A percentile compares a stretch with the other conserved stretches of the same genome.
phyloP scores from a whole-genome alignment of 345 rosid genomes.

The Eucalyptus shirleyi region DNA sequence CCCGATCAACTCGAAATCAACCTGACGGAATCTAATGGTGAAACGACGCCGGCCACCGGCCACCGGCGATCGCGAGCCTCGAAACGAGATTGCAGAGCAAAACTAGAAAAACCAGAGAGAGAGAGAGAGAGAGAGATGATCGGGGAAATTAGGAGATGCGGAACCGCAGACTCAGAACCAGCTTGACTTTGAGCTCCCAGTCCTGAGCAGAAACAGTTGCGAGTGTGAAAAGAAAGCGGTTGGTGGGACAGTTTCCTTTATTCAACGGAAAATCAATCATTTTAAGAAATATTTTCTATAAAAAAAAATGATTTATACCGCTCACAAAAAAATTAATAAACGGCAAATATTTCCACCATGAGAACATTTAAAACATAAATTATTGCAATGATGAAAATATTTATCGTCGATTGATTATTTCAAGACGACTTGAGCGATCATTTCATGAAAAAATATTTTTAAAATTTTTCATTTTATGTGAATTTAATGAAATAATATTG shows the following conservation, averaged over 20 bases:
- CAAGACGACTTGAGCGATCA: too few relatives aligned
- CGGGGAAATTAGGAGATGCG: neutral
- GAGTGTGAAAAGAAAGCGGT: neutral
- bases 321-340: neutral
- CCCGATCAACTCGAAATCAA: neutral
- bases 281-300: neutral
- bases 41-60: neutral
- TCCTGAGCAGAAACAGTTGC: too few relatives aligned
- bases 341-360: fast-evolving
- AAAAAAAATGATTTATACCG: neutral
- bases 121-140: neutral
- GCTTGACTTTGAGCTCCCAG: too few relatives aligned
- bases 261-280: neutral
- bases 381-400: neutral
- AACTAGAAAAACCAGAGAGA: neutral
- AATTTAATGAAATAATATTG: too few relatives aligned
- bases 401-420: too few relatives aligned
- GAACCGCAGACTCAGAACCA: neutral
- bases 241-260: neutral
- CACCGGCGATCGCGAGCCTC: neutral
- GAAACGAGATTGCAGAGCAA: neutral
- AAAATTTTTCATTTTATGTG: fast-evolving
- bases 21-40: neutral
- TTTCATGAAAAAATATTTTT: too few relatives aligned
- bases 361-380: neutral